These are phyloP conservation scores for Silene conica DNA, from an alignment of 148 eudicot genomes.

Conservation along the genomic window DNA sequence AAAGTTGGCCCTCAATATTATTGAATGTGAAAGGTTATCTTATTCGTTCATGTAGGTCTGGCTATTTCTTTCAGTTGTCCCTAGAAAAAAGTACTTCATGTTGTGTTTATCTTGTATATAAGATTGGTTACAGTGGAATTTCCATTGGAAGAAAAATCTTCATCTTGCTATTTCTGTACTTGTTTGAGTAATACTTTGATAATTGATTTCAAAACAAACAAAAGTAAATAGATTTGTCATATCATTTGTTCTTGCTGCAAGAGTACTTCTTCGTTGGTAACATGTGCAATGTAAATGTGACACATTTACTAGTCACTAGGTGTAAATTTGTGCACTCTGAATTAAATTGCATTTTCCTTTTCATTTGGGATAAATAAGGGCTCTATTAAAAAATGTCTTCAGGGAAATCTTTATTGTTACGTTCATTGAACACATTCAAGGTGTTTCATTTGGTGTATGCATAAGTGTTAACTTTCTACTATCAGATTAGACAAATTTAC, in stretches of 20 bases:
- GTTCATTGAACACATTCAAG: not conserved
- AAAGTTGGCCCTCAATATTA: not conserved
- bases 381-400: not conserved
- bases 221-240: not conserved
- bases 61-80: not conserved
- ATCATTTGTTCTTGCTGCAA: not conserved
- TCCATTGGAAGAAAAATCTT: not conserved
- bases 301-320: not conserved
- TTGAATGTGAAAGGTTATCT: not conserved
- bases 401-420: not conserved
- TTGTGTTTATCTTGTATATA: not conserved
- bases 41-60: not conserved
- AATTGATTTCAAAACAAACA: not conserved
- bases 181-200: not conserved
- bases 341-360: not conserved
- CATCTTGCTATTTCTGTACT: not conserved
- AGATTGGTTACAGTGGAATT: not conserved
- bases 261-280: not conserved
- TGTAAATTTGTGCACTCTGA: constrained; percentile 8
- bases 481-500: constrained; percentile 49
- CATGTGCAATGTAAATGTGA: not conserved
- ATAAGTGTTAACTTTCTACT: constrained; percentile 5
- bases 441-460: constrained; percentile 5
- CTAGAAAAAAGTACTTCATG: not conserved
- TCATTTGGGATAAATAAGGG: not conserved